Percentiles rank a stretch among this genome's conserved stretches.
phyloP scores from a whole-genome alignment of 192 early-diverging fungal species.

The Dimargaris cristalligena region DNA sequence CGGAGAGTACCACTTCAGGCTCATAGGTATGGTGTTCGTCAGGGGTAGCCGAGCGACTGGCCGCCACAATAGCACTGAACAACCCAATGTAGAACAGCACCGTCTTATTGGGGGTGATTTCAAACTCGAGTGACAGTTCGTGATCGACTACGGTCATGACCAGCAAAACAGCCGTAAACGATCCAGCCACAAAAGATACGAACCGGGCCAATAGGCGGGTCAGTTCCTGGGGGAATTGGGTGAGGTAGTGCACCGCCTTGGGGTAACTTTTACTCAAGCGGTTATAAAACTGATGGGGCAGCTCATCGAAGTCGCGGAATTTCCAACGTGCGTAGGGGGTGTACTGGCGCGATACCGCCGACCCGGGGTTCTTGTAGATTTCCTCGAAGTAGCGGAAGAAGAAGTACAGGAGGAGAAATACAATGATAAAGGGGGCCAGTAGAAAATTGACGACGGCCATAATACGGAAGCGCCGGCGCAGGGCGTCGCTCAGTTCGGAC shows the following conservation, averaged over 20 bases:
- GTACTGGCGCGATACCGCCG: slow-evolving; percentile 63
- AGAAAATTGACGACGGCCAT: slow-evolving; percentile 77
- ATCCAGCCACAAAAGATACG: slow-evolving; percentile 73
- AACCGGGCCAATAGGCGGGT: slow-evolving; percentile 67
- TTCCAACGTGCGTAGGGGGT: slow-evolving; percentile 79
- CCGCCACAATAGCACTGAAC: slow-evolving; percentile 68
- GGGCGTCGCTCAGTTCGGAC: slow-evolving; percentile 40
- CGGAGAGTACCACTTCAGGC: slow-evolving; percentile 52
- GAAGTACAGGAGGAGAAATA: slow-evolving; percentile 61
- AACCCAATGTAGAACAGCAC: slow-evolving; percentile 90
- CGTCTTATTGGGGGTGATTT: slow-evolving; percentile 73
- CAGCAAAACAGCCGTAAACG: slow-evolving; percentile 73
- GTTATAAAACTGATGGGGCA: slow-evolving; percentile 71
- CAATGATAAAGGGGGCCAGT: slow-evolving; percentile 74
- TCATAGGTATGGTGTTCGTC: slow-evolving; percentile 72
- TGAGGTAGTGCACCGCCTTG: slow-evolving; percentile 63
- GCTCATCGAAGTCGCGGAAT: slow-evolving; percentile 95
- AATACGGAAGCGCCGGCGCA: slow-evolving; percentile 62
- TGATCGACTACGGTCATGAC: slow-evolving; percentile 70
- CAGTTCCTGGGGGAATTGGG: slow-evolving; percentile 79
- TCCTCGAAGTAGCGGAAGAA: slow-evolving; percentile 93
- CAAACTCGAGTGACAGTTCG: slow-evolving; percentile 74
- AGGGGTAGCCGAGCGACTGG: slow-evolving; percentile 62
- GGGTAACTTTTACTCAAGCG: slow-evolving; percentile 60
- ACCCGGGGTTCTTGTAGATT: slow-evolving; percentile 58